Conservation (phyloP, 805 yeast genomes). For the Lipomyces yamadae region DNA sequence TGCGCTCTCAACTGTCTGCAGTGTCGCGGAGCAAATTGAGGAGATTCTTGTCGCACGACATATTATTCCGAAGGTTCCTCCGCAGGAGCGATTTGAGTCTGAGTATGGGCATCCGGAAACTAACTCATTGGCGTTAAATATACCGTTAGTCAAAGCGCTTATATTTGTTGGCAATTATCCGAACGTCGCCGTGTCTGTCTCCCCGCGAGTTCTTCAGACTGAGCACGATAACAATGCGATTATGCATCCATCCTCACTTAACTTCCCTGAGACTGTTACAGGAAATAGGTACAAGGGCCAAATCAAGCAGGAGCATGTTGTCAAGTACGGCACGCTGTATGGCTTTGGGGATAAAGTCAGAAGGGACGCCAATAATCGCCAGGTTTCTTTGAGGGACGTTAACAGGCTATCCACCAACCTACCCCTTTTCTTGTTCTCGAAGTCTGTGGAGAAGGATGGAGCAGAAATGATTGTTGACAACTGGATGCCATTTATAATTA, state of each 20-base stretch:
- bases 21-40: slow-evolving; percentile 26
- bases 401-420: slow-evolving; percentile 7
- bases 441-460: slow-evolving; percentile 3
- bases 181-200: slow-evolving; percentile 22
- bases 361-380: slow-evolving; percentile 22
- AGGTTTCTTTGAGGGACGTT: slow-evolving; percentile 22
- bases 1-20: slow-evolving; percentile 16
- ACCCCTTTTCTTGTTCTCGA: slow-evolving; percentile 21
- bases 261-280: slow-evolving; percentile 24
- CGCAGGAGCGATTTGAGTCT: slow-evolving; percentile 15
- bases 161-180: slow-evolving; percentile 30
- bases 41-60: slow-evolving; percentile 26
- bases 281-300: slow-evolving; percentile 18
- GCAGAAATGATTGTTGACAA: slow-evolving; percentile 18
- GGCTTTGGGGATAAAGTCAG: slow-evolving; percentile 30
- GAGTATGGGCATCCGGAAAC: slow-evolving; percentile 27
- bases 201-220: slow-evolving; percentile 22
- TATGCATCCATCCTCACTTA: slow-evolving; percentile 28
- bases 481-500: slow-evolving; percentile 27
- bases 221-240: slow-evolving; percentile 25
- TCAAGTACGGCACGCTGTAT: slow-evolving; percentile 23
- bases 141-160: slow-evolving; percentile 23
- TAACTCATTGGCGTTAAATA: slow-evolving; percentile 25
- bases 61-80: slow-evolving; percentile 19
- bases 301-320: slow-evolving; percentile 6